Conservation (phyloP, 2,329 filamentous ascomycete genomes). For the Cercospora berteroae region DNA sequence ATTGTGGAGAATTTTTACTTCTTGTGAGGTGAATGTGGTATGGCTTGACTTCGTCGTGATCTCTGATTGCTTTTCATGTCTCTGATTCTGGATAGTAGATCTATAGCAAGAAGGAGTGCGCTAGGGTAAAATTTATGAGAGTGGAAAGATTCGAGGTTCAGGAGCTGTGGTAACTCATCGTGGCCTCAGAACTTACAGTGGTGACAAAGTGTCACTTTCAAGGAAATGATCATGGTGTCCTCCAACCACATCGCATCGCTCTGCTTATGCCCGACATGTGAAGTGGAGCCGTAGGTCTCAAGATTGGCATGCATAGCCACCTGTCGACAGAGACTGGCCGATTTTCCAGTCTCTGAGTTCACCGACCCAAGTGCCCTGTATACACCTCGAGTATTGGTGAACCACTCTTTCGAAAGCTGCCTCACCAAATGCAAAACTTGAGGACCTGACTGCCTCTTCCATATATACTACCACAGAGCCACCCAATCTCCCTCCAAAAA, state of each 20-base stretch:
- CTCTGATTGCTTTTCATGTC: neutral
- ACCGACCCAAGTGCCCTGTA: neutral
- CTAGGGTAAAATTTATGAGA: neutral
- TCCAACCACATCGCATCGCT: neutral
- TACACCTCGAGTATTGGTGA: neutral
- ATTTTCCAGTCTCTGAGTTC: neutral
- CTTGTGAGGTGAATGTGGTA: neutral
- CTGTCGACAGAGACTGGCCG: neutral
- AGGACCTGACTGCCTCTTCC: neutral
- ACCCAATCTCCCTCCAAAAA: neutral
- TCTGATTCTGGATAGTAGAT: neutral
- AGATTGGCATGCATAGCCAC: neutral
- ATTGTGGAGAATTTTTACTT: neutral
- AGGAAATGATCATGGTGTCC: neutral
- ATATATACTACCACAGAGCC: neutral
- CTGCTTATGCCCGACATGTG: fast-evolving
- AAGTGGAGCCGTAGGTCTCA: neutral
- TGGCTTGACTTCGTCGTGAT: no score
- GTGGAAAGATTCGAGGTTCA: neutral
- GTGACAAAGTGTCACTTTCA: neutral
- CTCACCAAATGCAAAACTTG: neutral
- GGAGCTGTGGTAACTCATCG: neutral
- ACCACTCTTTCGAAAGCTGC: neutral
- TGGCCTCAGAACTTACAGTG: neutral
- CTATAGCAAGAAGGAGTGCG: neutral